Conservation (phyloP, 108 stramenopile species). For the Pseudonitzschia multiseries region DNA sequence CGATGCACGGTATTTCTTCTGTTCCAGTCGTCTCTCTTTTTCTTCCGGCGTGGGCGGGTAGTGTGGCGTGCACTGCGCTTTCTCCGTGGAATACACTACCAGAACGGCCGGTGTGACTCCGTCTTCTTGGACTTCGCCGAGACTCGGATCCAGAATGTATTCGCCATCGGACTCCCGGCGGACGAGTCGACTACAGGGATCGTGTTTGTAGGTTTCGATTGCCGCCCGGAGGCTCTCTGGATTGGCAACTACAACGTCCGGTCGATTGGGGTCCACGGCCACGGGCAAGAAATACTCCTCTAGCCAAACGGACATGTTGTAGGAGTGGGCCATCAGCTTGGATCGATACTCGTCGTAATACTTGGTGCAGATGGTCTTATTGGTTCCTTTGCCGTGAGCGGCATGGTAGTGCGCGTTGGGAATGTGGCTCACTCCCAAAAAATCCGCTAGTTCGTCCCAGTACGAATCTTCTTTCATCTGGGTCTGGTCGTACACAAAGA, state of each 20-base stretch:
- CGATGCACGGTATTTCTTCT: too few relatives aligned
- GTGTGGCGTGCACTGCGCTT: too few relatives aligned
- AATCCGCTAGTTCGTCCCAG: constrained; percentile 25
- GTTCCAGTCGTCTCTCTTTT: too few relatives aligned
- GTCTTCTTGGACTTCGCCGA: too few relatives aligned
- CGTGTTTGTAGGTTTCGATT: constrained; percentile 14
- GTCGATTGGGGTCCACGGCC: neutral
- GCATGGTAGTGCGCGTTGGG: constrained; percentile 20
- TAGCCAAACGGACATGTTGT: constrained; percentile 42
- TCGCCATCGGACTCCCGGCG: constrained; percentile 5
- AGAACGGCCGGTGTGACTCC: too few relatives aligned
- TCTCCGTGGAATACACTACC: too few relatives aligned
- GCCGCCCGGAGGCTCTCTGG: constrained; percentile 1
- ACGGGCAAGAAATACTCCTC: constrained; percentile 30
- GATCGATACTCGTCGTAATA: constrained; percentile 35
- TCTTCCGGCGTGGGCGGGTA: too few relatives aligned
- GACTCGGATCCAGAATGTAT: constrained; percentile 8
- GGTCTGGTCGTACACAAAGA: constrained; percentile 50
- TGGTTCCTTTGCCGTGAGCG: neutral
- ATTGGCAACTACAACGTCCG: constrained; percentile 21
- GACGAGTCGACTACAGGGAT: constrained; percentile 21
- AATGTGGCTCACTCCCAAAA: constrained; percentile 30
- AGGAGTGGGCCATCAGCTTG: constrained; percentile 31
- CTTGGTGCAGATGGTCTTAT: constrained; percentile 44
- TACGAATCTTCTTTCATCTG: constrained; percentile 35